These are phyloP conservation scores for Beauveria rudraprayagi DNA, from an alignment of 2,329 filamentous ascomycete species.

Conservation along the genomic window DNA sequence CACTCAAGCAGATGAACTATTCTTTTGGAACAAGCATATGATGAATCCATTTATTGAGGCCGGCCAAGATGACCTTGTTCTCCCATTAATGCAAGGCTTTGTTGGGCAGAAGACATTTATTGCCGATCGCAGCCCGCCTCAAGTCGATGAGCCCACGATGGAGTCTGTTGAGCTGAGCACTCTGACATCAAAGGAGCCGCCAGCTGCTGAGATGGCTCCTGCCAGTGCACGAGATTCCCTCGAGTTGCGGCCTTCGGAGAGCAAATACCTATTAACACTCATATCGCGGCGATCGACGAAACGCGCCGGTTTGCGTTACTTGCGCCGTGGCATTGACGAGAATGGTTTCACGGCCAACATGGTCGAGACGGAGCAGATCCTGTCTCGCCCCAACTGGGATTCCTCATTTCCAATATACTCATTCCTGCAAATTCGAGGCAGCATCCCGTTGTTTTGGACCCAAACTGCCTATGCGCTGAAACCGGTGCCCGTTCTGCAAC, in stretches of 20 bases:
- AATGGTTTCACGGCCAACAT: conserved; percentile 81
- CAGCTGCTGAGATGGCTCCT: neutral
- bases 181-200: conserved; percentile 24
- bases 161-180: conserved; percentile 40
- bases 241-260: conserved; percentile 41
- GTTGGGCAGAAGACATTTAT: conserved; percentile 79
- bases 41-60: conserved; percentile 64
- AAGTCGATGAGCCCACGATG: conserved; percentile 37
- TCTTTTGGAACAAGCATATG: conserved; percentile 86
- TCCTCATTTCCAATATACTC: conserved; percentile 60
- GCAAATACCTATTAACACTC: conserved; percentile 70
- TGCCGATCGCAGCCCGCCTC: conserved; percentile 54
- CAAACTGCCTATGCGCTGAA: conserved; percentile 92
- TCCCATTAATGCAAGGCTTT: conserved; percentile 91
- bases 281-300: conserved; percentile 85
- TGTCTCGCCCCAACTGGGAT: conserved; percentile 64
- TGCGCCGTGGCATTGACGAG: conserved; percentile 84
- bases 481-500: conserved; percentile 72
- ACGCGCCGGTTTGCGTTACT: conserved; percentile 79
- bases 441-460: conserved; percentile 90
- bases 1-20: conserved; percentile 65
- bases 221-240: conserved; percentile 23
- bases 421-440: conserved; percentile 81
- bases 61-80: conserved; percentile 60
- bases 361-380: conserved; percentile 91